Evolutionary conservation across 257 asterid species (phyloP).

Genomic region (Catharanthus roseus): DNA sequence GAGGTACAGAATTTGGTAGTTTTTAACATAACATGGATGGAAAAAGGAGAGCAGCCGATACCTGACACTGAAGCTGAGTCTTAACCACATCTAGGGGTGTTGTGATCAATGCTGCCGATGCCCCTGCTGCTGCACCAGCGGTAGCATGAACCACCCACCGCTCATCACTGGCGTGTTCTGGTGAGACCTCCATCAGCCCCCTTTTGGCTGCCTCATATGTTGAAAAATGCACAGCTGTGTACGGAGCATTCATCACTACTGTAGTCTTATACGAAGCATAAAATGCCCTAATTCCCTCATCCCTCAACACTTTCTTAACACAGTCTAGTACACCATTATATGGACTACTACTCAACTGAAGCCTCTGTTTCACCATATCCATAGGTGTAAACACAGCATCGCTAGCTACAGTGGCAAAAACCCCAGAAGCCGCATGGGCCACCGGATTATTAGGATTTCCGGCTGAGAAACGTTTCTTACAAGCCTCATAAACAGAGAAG

Average conservation of each 20-base stretch:
- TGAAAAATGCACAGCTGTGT: slow-evolving; percentile 87
- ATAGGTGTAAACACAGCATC: slow-evolving; percentile 90
- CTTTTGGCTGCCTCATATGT: slow-evolving; percentile 83
- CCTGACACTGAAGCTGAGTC: slow-evolving; percentile 98
- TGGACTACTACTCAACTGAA: slow-evolving; percentile 75
- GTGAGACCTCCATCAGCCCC: slow-evolving; percentile 63
- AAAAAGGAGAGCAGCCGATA: slow-evolving; percentile 13
- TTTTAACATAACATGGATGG: slow-evolving; percentile 2
- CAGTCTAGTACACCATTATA: slow-evolving; percentile 85
- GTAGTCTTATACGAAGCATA: slow-evolving; percentile 84
- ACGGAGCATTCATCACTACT: slow-evolving; percentile 92
- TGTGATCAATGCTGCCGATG: slow-evolving; percentile 71
- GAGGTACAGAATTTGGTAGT: background rate
- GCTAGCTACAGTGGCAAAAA: slow-evolving; percentile 81
- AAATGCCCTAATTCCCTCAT: slow-evolving; percentile 77
- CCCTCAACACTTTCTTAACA: slow-evolving; percentile 61
- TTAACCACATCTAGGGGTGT: slow-evolving; percentile 96
- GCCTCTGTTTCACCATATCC: slow-evolving; percentile 99
- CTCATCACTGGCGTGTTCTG: slow-evolving; percentile 60
- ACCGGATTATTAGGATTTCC: slow-evolving; percentile 59
- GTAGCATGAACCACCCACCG: slow-evolving; percentile 77
- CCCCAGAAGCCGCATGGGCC: slow-evolving; percentile 80
- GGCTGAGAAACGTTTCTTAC: slow-evolving; percentile 60
- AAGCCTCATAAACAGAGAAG: slow-evolving; percentile 75
- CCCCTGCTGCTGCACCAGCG: slow-evolving; percentile 97